These are phyloP conservation scores for Chaetomium olivaceum DNA, from an alignment of 2,329 filamentous ascomycete genomes.

Conservation along the genomic window DNA sequence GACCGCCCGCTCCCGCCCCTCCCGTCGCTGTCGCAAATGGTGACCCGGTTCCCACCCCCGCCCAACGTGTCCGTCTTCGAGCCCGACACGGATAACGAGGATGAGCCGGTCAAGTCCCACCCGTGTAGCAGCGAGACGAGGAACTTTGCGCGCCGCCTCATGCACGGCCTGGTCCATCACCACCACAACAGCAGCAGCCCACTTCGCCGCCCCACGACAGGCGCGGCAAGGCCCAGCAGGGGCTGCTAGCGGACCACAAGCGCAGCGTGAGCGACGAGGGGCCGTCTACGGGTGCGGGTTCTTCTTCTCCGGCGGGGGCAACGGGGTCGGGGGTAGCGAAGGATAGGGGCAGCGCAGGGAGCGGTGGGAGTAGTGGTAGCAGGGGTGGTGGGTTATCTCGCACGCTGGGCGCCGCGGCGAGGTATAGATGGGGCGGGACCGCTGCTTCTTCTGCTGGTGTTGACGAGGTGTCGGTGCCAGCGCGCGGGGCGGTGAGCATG, in stretches of 20 bases:
- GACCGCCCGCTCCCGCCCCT: constrained; percentile 22
- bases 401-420: background rate
- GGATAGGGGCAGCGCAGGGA: background rate
- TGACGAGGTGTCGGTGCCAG: background rate
- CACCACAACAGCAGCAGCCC: constrained; percentile 1
- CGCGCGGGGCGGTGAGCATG: constrained; percentile 16
- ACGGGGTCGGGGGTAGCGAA: background rate
- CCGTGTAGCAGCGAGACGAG: constrained; percentile 2
- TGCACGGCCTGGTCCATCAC: constrained; percentile 43
- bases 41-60: background rate
- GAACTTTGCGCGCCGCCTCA: constrained; percentile 42
- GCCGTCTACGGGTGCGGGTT: background rate
- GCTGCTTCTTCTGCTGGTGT: background rate
- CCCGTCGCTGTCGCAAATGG: background rate
- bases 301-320: background rate
- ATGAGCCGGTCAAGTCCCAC: background rate
- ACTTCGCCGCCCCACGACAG: background rate
- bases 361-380: too few species aligned
- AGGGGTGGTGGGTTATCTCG: background rate
- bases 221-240: constrained; percentile 6
- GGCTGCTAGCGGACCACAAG: constrained; percentile 33
- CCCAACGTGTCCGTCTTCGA: constrained; percentile 51
- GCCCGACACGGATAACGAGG: constrained; percentile 48
- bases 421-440: constrained; percentile 25
- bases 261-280: constrained; percentile 40